phyloP scores from a whole-genome alignment of 805 yeast species.

The Metschnikowia corniflorae region DNA sequence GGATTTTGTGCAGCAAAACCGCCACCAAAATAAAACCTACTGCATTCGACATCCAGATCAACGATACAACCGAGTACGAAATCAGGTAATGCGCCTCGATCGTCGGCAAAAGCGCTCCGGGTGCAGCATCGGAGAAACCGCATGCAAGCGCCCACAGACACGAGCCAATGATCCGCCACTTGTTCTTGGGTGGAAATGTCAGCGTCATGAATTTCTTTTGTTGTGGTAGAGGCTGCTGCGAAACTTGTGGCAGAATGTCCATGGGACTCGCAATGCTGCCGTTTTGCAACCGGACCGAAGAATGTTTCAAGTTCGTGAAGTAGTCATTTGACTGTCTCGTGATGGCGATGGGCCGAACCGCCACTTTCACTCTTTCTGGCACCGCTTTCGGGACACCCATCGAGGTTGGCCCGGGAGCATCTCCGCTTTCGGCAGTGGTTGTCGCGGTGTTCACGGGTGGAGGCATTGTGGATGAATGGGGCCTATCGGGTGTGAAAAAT shows the following conservation, averaged over 20 bases:
- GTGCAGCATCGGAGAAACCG: conserved; percentile 22
- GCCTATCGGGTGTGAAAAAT: too few relatives aligned
- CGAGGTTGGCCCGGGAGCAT: too few relatives aligned
- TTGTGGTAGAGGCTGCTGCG: too few relatives aligned
- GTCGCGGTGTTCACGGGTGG: too few relatives aligned
- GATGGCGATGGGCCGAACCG: conserved; percentile 9
- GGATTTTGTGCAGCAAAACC: conserved; percentile 15
- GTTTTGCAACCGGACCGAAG: background rate
- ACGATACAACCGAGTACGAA: conserved; percentile 19
- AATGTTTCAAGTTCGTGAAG: conserved; percentile 8
- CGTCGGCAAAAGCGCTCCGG: conserved; percentile 22
- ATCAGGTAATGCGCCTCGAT: conserved; percentile 20
- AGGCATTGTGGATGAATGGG: too few relatives aligned
- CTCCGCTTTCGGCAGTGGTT: too few relatives aligned
- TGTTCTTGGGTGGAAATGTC: conserved; percentile 17
- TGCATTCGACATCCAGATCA: conserved; percentile 23
- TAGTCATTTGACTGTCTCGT: conserved; percentile 15
- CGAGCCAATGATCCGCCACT: conserved; percentile 15
- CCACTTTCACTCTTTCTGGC: conserved; percentile 4
- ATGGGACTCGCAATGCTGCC: conserved; percentile 1
- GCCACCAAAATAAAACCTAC: conserved; percentile 21
- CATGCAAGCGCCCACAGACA: conserved; percentile 18
- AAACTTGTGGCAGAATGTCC: conserved; percentile 5
- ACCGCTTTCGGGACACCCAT: too few relatives aligned
- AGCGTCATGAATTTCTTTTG: conserved; percentile 15